Base-by-base conservation (phyloP, 371 early-diverging fungal genomes). In the Zancudomyces culisetae region DNA sequence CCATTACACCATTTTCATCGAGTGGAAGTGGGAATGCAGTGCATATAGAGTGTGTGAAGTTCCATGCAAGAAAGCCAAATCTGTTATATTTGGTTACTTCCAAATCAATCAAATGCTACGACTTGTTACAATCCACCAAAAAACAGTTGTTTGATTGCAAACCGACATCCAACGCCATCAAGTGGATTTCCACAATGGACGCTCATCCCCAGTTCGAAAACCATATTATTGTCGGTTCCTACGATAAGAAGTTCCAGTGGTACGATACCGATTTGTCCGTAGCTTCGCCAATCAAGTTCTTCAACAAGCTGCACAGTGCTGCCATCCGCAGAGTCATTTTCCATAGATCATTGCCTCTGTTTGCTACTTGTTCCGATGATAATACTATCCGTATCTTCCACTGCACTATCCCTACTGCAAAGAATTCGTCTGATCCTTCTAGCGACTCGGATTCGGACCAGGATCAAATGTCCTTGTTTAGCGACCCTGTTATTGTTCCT, bases 401-500 rank as follows among this genome's bases (percentile, higher is more conserved):
- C 70, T 91, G 90, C 48, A 93, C 85, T 86, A 94, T 95, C 27
- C 95, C 90, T 70, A 76, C 78, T 46, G 94, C 91, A 64, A 68
- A n/a, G n/a, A n/a, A n/a, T n/a, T n/a, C n/a, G n/a, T n/a, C n/a
- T n/a, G n/a, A n/a, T n/a, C n/a, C n/a, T n/a, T n/a, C n/a, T n/a
- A n/a, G n/a, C n/a, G n/a, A n/a, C n/a, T n/a, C n/a, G n/a, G n/a
- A n/a, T n/a, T n/a, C n/a, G n/a, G n/a, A n/a, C n/a, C n/a, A n/a
- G n/a, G n/a, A n/a, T n/a, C n/a, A n/a, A n/a, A n/a, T n/a, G n/a
- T n/a, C n/a, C n/a, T n/a, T 95, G 57, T 68, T 93, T 60, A 81
- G 83, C 66, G 92, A 95, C 70, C 98, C 98, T 43, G 70, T 93
- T 59, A 88, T 97, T 66, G 95, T 94, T 23, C 98, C 98, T n/a